Conservation (phyloP, 345 rosid species). For the Jatropha curcas region DNA sequence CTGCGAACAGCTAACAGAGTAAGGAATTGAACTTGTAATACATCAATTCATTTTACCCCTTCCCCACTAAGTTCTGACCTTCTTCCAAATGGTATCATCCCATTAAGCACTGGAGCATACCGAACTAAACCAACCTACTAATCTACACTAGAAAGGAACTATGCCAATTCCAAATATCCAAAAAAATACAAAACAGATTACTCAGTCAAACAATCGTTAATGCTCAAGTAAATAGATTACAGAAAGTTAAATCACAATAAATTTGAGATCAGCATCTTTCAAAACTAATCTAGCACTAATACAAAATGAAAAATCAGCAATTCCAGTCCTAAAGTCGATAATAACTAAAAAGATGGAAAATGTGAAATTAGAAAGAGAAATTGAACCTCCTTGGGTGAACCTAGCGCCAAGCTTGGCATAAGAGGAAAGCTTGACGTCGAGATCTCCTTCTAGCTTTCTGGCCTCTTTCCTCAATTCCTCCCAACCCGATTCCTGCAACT, state of each 20-base stretch:
- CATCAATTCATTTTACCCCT: neutral
- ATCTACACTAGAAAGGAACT: neutral
- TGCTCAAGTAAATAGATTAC: neutral
- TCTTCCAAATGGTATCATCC: neutral
- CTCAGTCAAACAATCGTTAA: neutral
- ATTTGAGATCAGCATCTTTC: constrained; percentile 1
- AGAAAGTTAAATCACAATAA: neutral
- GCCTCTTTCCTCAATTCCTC: constrained; percentile 92
- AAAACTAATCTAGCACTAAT: constrained; percentile 1
- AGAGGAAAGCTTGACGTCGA: constrained; percentile 94
- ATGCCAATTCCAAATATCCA: no score
- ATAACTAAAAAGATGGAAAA: neutral
- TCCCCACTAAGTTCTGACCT: neutral
- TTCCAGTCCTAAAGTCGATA: neutral
- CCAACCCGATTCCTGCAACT: constrained; percentile 96
- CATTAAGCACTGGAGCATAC: neutral
- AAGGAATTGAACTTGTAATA: neutral
- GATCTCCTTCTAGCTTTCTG: constrained; percentile 94
- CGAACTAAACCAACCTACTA: neutral
- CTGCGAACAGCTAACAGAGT: neutral
- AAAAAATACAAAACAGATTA: neutral
- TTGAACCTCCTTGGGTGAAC: constrained; percentile 83
- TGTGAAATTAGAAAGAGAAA: constrained; percentile 4
- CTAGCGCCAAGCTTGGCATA: constrained; percentile 96
- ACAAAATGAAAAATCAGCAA: neutral